Conservation (phyloP, 192 early-diverging fungal species). For the Backusella liffmaniae region DNA sequence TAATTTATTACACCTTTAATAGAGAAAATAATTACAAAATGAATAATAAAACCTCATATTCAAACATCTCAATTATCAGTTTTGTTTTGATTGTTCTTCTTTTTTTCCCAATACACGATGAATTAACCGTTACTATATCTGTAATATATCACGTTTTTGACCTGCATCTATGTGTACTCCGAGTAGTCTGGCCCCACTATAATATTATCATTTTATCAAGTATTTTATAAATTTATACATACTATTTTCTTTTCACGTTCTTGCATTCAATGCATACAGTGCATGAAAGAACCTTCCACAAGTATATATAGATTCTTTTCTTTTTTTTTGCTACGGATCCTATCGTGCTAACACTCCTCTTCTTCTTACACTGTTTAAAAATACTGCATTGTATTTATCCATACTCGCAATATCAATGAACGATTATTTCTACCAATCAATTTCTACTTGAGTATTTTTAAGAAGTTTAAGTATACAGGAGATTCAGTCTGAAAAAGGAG, state of each 20-base stretch:
- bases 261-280: background rate
- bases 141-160: background rate
- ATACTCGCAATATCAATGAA: background rate
- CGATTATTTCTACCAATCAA: no score
- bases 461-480: background rate
- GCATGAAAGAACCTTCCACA: background rate
- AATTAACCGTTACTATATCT: no score
- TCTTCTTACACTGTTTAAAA: background rate
- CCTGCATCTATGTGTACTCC: background rate
- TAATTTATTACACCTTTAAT: background rate
- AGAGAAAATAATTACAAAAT: background rate
- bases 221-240: background rate
- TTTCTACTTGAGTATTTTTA: background rate
- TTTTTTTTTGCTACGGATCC: background rate
- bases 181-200: background rate
- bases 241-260: background rate
- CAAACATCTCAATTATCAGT: background rate
- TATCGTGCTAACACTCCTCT: background rate
- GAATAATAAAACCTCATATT: background rate
- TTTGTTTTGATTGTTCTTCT: background rate
- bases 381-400: background rate
- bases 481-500: background rate
- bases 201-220: no score
- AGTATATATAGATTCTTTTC: background rate
- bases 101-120: no score